Percentiles rank a stretch among this genome's conserved stretches.
Evolutionary conservation across 2,329 filamentous ascomycete species (phyloP).

Genomic region (Tolypocladium paradoxum): DNA sequence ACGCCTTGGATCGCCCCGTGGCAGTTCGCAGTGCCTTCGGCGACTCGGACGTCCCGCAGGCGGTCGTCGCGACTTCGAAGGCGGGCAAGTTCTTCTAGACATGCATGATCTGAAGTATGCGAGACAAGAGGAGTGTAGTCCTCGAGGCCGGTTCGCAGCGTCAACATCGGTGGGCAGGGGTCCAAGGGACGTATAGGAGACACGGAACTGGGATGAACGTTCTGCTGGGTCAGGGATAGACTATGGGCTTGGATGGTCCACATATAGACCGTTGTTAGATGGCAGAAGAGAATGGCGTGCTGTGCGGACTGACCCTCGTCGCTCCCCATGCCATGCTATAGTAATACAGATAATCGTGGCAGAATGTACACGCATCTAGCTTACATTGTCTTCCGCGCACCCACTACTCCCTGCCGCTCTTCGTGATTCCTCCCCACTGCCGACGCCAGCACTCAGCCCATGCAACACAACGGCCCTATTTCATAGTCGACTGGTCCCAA

Average conservation of each 20-base stretch:
- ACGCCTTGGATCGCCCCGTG: slow-evolving; percentile 50
- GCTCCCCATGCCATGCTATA: slow-evolving; percentile 1
- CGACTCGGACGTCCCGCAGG: slow-evolving; percentile 9
- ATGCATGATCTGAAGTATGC: background rate
- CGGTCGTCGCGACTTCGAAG: slow-evolving; percentile 23
- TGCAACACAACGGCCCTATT: background rate
- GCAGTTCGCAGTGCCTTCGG: slow-evolving; percentile 11
- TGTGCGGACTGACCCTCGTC: background rate
- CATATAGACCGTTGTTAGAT: background rate
- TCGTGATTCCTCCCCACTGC: background rate
- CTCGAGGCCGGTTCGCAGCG: background rate
- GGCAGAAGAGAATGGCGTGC: background rate
- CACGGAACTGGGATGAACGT: background rate
- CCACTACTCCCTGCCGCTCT: background rate
- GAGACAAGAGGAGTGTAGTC: background rate
- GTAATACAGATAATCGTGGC: background rate
- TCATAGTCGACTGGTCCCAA: slow-evolving; percentile 13
- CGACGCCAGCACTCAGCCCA: background rate
- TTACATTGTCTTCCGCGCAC: background rate
- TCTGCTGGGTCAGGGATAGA: background rate
- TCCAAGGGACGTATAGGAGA: background rate
- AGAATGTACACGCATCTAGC: background rate
- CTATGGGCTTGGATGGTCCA: background rate
- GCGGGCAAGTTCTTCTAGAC: slow-evolving; percentile 44
- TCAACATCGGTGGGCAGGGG: background rate